Evolutionary conservation across 2,329 filamentous ascomycete species (phyloP).

Genomic region (Aurifilum marmelostoma): DNA sequence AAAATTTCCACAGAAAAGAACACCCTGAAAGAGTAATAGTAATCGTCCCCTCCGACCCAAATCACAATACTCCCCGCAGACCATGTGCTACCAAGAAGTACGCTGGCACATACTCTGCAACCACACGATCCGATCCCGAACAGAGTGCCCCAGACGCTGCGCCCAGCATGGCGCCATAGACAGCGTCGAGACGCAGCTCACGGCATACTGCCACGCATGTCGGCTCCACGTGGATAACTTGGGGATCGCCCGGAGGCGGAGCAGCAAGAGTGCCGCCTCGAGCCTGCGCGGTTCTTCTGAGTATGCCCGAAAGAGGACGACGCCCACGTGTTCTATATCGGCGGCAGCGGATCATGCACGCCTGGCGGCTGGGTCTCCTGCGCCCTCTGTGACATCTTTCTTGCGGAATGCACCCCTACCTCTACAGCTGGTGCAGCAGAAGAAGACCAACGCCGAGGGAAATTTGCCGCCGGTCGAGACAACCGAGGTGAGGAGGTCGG

Average conservation of each 20-base stretch:
- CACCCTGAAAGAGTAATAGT: too few species aligned
- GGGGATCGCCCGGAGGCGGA: constrained; percentile 15
- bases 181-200: constrained; percentile 25
- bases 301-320: not conserved
- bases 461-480: not conserved
- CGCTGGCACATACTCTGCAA: constrained; percentile 27
- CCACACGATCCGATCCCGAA: constrained; percentile 17
- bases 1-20: not conserved
- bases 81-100: constrained; percentile 26
- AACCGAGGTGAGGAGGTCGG: constrained; percentile 9
- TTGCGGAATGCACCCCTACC: not conserved
- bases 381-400: constrained; percentile 5
- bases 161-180: constrained; percentile 18
- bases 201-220: constrained; percentile 27
- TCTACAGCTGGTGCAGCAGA: not conserved
- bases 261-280: not conserved
- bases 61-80: not conserved
- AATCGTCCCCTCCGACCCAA: too few species aligned
- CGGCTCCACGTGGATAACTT: constrained; percentile 24
- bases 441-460: not conserved
- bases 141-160: constrained; percentile 25
- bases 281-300: not conserved
- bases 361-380: not conserved
- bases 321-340: not conserved
- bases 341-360: not conserved